Evolutionary conservation across 2,329 filamentous ascomycete species (phyloP).

Genomic region (Botrytis pseudocinerea): DNA sequence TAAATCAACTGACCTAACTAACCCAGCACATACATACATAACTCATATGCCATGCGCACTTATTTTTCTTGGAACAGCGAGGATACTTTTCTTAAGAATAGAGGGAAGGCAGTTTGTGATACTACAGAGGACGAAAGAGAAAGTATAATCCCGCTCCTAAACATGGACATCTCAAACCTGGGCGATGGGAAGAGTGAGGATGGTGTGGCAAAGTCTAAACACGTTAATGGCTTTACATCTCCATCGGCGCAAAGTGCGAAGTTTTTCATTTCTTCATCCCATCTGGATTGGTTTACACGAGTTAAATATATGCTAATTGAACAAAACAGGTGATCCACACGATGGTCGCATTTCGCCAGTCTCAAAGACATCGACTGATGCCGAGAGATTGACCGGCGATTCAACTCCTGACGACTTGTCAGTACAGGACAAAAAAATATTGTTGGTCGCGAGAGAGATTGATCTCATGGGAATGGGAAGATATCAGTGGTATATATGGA

Average conservation of each 20-base stretch:
- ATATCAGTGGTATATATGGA: slow-evolving; percentile 38
- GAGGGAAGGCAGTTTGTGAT: not conserved
- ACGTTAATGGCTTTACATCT: not conserved
- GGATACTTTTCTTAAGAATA: not conserved
- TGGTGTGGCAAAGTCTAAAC: not conserved
- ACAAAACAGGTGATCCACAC: not conserved
- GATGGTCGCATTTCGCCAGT: not conserved
- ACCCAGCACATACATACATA: not conserved
- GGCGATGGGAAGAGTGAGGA: not conserved
- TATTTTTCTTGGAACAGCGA: not conserved
- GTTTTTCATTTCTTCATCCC: not conserved
- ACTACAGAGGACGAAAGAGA: slow-evolving; percentile 6
- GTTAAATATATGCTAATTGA: not conserved
- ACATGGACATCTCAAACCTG: slow-evolving; percentile 3
- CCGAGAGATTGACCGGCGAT: not conserved
- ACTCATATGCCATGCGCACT: not conserved
- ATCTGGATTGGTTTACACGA: not conserved
- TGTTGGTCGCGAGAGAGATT: slow-evolving; percentile 29
- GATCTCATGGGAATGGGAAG: slow-evolving; percentile 34
- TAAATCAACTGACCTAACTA: slow-evolving; percentile 1
- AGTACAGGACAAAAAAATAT: slow-evolving; percentile 28
- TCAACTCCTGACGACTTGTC: slow-evolving; percentile 8
- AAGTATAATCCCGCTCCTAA: slow-evolving; percentile 17
- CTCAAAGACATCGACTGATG: not conserved
- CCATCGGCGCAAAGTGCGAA: not conserved